phyloP scores from a whole-genome alignment of 768 basidiomycete genomes.

The Russula virescens region DNA sequence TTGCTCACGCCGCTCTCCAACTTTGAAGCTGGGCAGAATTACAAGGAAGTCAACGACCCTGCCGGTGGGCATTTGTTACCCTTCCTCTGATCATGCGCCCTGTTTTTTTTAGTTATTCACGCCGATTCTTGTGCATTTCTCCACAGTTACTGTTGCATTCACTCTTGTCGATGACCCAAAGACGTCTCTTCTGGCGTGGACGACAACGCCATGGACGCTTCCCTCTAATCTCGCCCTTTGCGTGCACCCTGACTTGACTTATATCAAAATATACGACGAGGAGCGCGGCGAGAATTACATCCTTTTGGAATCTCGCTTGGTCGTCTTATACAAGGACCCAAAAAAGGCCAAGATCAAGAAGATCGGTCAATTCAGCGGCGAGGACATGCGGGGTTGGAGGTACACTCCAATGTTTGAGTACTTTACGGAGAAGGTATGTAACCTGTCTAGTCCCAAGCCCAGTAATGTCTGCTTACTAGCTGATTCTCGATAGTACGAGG shows the following conservation, averaged over 20 bases:
- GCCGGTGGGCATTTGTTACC: constrained; percentile 59
- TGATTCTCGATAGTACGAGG: constrained; percentile 62
- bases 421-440: constrained; percentile 82
- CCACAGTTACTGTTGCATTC: constrained; percentile 82
- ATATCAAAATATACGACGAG: constrained; percentile 94
- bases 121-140: not conserved
- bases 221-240: constrained; percentile 94
- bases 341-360: constrained; percentile 97
- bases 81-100: too few species aligned
- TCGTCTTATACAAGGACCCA: constrained; percentile 90
- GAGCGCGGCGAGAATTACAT: constrained; percentile 86
- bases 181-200: constrained; percentile 93
- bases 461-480: not conserved
- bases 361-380: constrained; percentile 78
- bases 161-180: constrained; percentile 88
- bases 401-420: constrained; percentile 95
- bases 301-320: constrained; percentile 80
- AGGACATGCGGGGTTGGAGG: constrained; percentile 93
- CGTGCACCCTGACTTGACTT: constrained; percentile 93
- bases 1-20: constrained; percentile 95
- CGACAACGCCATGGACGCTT: constrained; percentile 97
- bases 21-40: constrained; percentile 91
- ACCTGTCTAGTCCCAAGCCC: not conserved
- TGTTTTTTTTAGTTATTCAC: not conserved
- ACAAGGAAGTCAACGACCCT: constrained; percentile 91